Evolutionary conservation across 345 rosid species (phyloP), one percentile per base, ranked within the genome.

Genomic region (Euclidium syriacum): DNA sequence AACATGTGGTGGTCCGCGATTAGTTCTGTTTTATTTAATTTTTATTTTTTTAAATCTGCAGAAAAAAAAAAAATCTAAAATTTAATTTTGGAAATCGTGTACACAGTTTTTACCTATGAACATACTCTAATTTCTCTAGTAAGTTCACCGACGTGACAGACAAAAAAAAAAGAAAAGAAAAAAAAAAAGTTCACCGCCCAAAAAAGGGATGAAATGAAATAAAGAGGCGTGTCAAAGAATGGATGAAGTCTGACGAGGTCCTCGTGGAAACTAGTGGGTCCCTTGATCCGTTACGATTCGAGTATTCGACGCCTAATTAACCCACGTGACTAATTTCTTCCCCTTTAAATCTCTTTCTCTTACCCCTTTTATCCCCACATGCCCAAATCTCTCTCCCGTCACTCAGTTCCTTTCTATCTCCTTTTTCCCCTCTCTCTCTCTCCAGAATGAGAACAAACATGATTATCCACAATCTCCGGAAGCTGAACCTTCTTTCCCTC

Each of bases 251-350:
- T 14, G 14, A 38, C 42, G 17, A 38, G 8, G 5, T 29, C 33
- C 8, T 9, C 4, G 15, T 12, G 17, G 3, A 23, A 38, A 23
- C 24, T 44, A 4, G 46, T 69, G 41, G 60, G 61, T 27, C 54
- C 67, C 38, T 9, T 6, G 41, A 56, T 7, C 58, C 58, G 53
- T 39, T 64, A 27, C 26, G 40, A 64, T 47, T 32, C 59, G 54
- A 27, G 20, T 33, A 64, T 47, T 32, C 59, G 54, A 64, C 33
- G 26, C 14, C 24, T 49, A 47, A 63, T 55, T 71, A 14, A 41
- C 41, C 65, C 64, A 71, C 61, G 75, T 71, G 75, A 16, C 34
- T 44, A 16, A 54, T 16, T 47, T 60, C 40, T 29, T n/a, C 40
- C 29, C 24, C 51, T 6, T 23, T 25, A 7, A 44, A 8, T 38